A percentile compares a stretch with the other conserved stretches of the same genome.
phyloP scores from a whole-genome alignment of 2,329 filamentous ascomycete genomes.

The Mollisia scopiformis region DNA sequence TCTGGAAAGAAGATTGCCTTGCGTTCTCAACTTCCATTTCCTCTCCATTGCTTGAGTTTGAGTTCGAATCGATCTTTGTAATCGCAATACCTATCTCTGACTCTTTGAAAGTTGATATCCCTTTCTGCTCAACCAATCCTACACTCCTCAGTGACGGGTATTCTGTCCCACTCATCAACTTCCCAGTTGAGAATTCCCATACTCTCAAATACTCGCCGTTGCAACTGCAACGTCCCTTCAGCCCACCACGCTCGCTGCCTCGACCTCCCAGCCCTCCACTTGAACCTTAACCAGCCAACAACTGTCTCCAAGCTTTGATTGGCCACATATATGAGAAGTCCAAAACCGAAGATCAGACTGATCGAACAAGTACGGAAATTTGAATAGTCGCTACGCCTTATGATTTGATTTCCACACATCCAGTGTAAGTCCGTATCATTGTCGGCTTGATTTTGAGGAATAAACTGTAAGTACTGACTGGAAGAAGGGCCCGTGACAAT shows the following conservation, averaged over 20 bases:
- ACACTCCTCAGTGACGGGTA: not conserved
- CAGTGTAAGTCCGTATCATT: not conserved
- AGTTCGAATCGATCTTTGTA: no score
- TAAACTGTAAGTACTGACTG: not conserved
- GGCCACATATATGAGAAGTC: not conserved
- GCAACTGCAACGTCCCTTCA: not conserved
- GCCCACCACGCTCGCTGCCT: not conserved
- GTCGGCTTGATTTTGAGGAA: not conserved
- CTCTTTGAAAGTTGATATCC: no score
- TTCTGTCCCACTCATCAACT: not conserved
- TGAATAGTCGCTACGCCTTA: not conserved
- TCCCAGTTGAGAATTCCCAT: not conserved
- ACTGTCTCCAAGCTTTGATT: not conserved
- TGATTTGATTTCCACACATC: not conserved
- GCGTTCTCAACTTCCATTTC: no score
- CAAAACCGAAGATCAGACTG: not conserved
- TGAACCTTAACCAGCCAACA: not conserved
- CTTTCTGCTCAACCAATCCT: no score
- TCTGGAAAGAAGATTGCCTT: no score
- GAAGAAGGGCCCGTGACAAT: not conserved
- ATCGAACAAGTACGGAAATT: not conserved
- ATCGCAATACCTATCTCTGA: no score
- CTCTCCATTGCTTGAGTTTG: no score
- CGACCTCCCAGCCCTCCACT: not conserved
- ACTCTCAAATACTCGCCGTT: not conserved